Evolutionary conservation across 331 rosid species (phyloP), one percentile per base, ranked within the genome.

Genomic region (Stylosanthes scabra): DNA sequence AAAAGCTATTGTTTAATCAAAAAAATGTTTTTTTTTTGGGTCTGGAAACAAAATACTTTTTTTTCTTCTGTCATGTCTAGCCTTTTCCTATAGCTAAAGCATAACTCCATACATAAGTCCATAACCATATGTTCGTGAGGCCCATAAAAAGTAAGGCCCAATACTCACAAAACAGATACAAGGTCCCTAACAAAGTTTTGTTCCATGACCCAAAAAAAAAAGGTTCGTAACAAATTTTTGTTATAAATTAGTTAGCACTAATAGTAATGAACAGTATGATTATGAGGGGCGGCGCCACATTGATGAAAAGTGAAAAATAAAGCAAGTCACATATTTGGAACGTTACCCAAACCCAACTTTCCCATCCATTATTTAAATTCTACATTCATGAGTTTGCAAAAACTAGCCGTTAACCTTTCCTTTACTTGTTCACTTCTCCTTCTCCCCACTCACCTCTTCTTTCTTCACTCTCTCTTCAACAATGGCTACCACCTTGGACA

Each of bases 401-500:
- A 72, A 87, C 91, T 95, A 92, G 94, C 97, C 97, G 99, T 94
- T 94, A 70, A 59, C 8, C 54, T 46, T 29, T 1, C 51, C 67
- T 68, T 4, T 2, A 25, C 47, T 25, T 10, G 13, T 37, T 51
- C 14, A n/a, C 9, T 52, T 5, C 16, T 42, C 75, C 25, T 20
- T 37, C 40, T 59, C 72, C 29, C 76, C 28, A 50, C 14, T 11
- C 51, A 0, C 25, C 2, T 3, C 59, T 40, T 5, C 11, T 46
- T 4, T n/a, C 51, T 46, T 11, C n/a, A 34, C 39, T 34, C 6
- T 34, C 39, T 11, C 59, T 28, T 55, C 46, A 29, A 25, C 29
- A 14, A 88, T 86, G 88, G 85, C 91, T 9, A 72, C 91, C 72
- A 84, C 91, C 3, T 64, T 83, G 61, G 81, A 85, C 3, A 60